phyloP scores from a whole-genome alignment of 2,329 filamentous ascomycete species.

The Shiraia sp. region DNA sequence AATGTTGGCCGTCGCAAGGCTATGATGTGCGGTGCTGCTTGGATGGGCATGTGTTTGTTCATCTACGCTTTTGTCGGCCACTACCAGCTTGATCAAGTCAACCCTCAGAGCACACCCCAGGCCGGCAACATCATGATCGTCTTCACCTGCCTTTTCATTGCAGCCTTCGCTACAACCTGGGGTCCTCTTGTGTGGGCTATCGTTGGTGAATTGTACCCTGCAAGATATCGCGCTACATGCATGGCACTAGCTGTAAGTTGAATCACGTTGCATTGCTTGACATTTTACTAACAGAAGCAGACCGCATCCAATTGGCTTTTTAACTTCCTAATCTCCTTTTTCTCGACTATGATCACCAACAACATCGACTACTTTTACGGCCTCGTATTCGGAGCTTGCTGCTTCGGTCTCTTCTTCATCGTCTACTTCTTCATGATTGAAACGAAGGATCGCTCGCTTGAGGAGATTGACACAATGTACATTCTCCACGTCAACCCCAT shows the following conservation, averaged over 20 bases:
- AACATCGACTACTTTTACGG: constrained; percentile 74
- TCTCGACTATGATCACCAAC: constrained; percentile 75
- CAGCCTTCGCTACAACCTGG: constrained; percentile 70
- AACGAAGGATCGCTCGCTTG: constrained; percentile 72
- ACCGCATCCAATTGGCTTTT: constrained; percentile 53
- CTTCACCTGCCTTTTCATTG: constrained; percentile 70
- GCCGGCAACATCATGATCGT: constrained; percentile 67
- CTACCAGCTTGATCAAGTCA: constrained; percentile 43
- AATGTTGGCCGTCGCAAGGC: constrained; percentile 52
- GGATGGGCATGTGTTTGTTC: constrained; percentile 63
- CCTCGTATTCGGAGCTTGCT: constrained; percentile 73
- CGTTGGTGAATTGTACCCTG: constrained; percentile 67
- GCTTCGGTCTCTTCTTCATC: constrained; percentile 64
- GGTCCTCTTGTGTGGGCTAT: constrained; percentile 74
- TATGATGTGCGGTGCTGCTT: constrained; percentile 51
- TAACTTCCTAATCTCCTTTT: constrained; percentile 63
- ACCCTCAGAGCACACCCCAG: constrained; percentile 39
- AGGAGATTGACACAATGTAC: constrained; percentile 78
- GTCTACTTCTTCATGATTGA: constrained; percentile 82
- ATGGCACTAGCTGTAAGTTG: constrained; percentile 45
- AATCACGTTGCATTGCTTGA: background rate
- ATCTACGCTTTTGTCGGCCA: constrained; percentile 55
- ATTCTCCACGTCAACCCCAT: constrained; percentile 66
- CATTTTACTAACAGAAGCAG: background rate
- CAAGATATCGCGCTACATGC: constrained; percentile 54